A percentile compares a stretch with the other conserved stretches of the same genome.
Evolutionary conservation across 345 rosid genomes (phyloP).

Genomic region (Gossypium raimondii): DNA sequence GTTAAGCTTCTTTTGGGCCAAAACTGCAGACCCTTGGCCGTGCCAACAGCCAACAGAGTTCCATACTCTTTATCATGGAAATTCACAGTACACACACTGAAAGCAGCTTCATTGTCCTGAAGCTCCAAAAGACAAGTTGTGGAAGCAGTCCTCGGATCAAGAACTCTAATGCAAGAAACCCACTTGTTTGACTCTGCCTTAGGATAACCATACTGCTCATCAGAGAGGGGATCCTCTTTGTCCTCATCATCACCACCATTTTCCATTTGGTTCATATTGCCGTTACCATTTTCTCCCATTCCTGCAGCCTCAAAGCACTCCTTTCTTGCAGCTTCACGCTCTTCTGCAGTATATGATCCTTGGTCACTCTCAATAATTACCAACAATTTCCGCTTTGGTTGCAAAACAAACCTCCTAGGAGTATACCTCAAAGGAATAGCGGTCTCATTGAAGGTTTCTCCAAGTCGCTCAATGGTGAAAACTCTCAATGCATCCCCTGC

Average conservation of each 20-base stretch:
- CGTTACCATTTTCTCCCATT: conserved; percentile 74
- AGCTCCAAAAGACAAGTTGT: conserved; percentile 95
- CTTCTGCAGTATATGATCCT: conserved; percentile 92
- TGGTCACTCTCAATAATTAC: conserved; percentile 94
- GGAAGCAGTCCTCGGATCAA: conserved; percentile 71
- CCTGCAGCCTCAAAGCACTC: conserved; percentile 85
- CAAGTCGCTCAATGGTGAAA: conserved; percentile 88
- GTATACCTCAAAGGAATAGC: conserved; percentile 90
- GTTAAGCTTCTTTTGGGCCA: conserved; percentile 64
- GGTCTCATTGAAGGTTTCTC: conserved; percentile 93
- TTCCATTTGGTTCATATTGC: conserved; percentile 59
- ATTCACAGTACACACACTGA: conserved; percentile 84
- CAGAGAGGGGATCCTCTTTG: conserved; percentile 77
- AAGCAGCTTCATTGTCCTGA: conserved; percentile 97
- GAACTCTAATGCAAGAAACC: conserved; percentile 97
- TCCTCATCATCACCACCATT: conserved; percentile 80
- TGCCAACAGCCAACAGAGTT: conserved; percentile 88
- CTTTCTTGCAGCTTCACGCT: conserved; percentile 91
- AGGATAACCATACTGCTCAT: conserved; percentile 98
- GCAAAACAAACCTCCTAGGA: conserved; percentile 88
- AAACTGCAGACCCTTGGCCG: conserved; percentile 88
- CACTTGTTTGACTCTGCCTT: conserved; percentile 89
- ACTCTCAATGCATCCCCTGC: conserved; percentile 95
- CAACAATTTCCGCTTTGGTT: conserved; percentile 69
- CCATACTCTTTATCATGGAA: conserved; percentile 97